Conservation (phyloP, 1,139 yeast species). For the Suhomyces guaymorum region DNA sequence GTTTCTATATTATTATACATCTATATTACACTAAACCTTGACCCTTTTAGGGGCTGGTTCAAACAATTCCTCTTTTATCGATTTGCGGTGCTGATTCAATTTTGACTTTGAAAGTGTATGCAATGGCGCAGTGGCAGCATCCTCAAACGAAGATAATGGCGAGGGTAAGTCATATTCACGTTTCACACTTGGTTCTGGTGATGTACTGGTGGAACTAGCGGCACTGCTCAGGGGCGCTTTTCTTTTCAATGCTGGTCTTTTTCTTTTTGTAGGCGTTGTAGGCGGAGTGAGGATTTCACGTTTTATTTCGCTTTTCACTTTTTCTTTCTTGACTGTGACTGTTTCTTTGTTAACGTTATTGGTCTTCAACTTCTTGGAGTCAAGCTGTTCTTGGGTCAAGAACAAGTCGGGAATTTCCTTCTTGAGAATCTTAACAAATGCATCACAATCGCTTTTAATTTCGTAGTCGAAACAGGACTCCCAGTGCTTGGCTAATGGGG, state of each 20-base stretch:
- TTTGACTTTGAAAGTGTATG: constrained; percentile 7
- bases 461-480: constrained; percentile 65
- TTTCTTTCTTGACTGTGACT: constrained; percentile 9
- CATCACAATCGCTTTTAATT: constrained; percentile 77
- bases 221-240: constrained; percentile 1
- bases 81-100: constrained; percentile 8
- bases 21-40: constrained; percentile 5
- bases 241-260: constrained; percentile 18
- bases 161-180: constrained; percentile 20
- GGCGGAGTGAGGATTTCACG: constrained; percentile 30
- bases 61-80: constrained; percentile 1
- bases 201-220: constrained; percentile 1
- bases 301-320: constrained; percentile 13
- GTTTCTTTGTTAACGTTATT: constrained; percentile 15
- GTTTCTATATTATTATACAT: constrained; percentile 3
- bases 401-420: constrained; percentile 58
- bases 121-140: constrained; percentile 3
- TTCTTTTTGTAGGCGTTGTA: constrained; percentile 31
- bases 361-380: constrained; percentile 41
- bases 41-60: constrained; percentile 8
- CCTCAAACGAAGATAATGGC: constrained; percentile 22
- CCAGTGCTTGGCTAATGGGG: constrained; percentile 55
- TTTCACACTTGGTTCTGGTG: constrained; percentile 5
- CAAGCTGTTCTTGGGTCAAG: constrained; percentile 53
- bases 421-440: constrained; percentile 62